phyloP scores from a whole-genome alignment of 371 early-diverging fungal species.

The Rhizopus microsporus region DNA sequence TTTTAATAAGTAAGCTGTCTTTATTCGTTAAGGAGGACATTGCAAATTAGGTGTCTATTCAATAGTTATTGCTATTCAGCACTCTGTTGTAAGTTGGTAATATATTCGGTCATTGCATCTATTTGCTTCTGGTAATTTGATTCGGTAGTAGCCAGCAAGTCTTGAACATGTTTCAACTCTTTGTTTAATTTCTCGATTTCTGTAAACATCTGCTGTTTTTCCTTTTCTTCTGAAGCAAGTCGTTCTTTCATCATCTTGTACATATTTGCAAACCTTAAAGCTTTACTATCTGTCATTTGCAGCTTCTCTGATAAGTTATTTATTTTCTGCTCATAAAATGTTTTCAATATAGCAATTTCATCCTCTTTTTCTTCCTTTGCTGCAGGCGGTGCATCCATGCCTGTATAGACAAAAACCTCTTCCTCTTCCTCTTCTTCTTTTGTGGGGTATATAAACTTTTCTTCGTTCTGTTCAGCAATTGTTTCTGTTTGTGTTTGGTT shows the following conservation, averaged over 20 bases:
- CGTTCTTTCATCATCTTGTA: slow-evolving; percentile 34
- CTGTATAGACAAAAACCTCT: slow-evolving; percentile 44
- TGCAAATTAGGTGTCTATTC: neutral
- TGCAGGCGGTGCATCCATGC: slow-evolving; percentile 32
- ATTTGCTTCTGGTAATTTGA: slow-evolving; percentile 41
- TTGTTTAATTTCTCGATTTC: slow-evolving; percentile 36
- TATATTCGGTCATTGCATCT: slow-evolving; percentile 43
- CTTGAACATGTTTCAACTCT: slow-evolving; percentile 33
- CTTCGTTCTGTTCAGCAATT: slow-evolving; percentile 25
- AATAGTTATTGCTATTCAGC: neutral
- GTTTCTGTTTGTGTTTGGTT: slow-evolving; percentile 1
- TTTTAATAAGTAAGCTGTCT: no score
- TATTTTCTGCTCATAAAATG: slow-evolving; percentile 16
- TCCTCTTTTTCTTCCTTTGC: neutral
- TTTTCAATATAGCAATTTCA: neutral
- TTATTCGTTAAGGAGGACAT: no score
- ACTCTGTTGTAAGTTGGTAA: slow-evolving; percentile 22
- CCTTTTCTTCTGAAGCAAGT: slow-evolving; percentile 25
- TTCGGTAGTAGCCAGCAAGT: slow-evolving; percentile 39
- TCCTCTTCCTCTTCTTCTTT: slow-evolving; percentile 39
- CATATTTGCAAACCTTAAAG: slow-evolving; percentile 32
- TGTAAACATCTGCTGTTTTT: slow-evolving; percentile 11
- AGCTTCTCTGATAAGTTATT: slow-evolving; percentile 39
- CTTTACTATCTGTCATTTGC: slow-evolving; percentile 46
- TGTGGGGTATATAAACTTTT: slow-evolving; percentile 44